These are phyloP conservation scores for Glaciozyma martinii DNA, from an alignment of 768 basidiomycete genomes.

Conservation along the genomic window DNA sequence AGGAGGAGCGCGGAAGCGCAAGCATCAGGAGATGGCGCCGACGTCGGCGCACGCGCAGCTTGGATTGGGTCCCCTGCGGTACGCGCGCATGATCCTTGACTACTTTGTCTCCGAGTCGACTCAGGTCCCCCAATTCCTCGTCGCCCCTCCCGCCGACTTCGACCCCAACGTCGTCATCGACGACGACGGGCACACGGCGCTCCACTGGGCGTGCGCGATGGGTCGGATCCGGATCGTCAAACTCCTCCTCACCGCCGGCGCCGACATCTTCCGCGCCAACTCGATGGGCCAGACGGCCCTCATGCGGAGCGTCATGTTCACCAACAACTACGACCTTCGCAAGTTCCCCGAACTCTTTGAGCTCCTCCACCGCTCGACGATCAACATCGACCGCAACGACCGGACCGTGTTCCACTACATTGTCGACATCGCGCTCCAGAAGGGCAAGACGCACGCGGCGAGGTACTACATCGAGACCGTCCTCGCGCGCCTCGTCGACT, in stretches of 20 bases:
- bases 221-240: conserved; percentile 94
- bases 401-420: conserved; percentile 97
- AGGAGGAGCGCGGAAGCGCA: conserved; percentile 8
- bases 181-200: conserved; percentile 91
- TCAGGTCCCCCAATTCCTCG: conserved; percentile 76
- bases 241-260: conserved; percentile 81
- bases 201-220: conserved; percentile 99
- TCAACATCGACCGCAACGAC: conserved; percentile 96
- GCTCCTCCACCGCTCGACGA: conserved; percentile 89
- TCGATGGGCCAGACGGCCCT: conserved; percentile 91
- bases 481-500: conserved; percentile 73
- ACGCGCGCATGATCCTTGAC: conserved; percentile 92
- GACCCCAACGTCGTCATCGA: conserved; percentile 95
- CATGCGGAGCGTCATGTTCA: conserved; percentile 99
- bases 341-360: conserved; percentile 98
- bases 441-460: conserved; percentile 94
- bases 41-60: conserved; percentile 24
- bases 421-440: conserved; percentile 92
- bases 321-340: conserved; percentile 97
- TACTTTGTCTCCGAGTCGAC: conserved; percentile 97
- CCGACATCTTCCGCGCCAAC: conserved; percentile 95
- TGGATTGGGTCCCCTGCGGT: conserved; percentile 43
- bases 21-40: conserved; percentile 10
- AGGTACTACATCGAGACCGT: conserved; percentile 99
- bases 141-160: conserved; percentile 79